Evolutionary conservation across 768 basidiomycete species (phyloP).

Genomic region (Trametes punicea): DNA sequence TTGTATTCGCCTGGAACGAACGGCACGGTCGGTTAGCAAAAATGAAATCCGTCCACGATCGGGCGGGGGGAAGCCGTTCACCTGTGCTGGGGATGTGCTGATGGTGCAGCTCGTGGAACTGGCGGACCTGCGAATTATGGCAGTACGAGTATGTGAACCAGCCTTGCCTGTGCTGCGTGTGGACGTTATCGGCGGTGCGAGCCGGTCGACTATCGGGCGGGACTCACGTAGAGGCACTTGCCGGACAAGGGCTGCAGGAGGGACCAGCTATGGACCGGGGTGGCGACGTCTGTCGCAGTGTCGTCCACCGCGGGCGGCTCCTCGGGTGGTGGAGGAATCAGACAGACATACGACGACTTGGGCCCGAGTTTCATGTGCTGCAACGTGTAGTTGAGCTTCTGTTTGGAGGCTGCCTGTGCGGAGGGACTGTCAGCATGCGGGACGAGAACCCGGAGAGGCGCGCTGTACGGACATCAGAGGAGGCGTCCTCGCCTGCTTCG

Average conservation of each 20-base stretch:
- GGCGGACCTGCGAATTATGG: constrained; percentile 91
- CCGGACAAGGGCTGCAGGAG: constrained; percentile 76
- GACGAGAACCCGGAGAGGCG: neutral
- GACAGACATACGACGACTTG: constrained; percentile 68
- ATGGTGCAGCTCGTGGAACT: constrained; percentile 83
- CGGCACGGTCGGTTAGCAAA: constrained; percentile 17
- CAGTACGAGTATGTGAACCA: constrained; percentile 99
- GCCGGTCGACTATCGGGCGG: constrained; percentile 36
- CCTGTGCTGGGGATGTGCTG: constrained; percentile 64
- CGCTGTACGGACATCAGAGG: constrained; percentile 32
- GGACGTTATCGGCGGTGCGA: constrained; percentile 29
- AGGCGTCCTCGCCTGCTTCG: constrained; percentile 45
- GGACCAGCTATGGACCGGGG: constrained; percentile 77
- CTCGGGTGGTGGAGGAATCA: constrained; percentile 65
- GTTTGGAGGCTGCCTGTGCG: constrained; percentile 24
- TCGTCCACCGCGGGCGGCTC: constrained; percentile 45
- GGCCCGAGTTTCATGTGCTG: constrained; percentile 75
- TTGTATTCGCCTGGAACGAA: constrained; percentile 57
- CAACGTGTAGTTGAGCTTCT: constrained; percentile 45
- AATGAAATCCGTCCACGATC: neutral
- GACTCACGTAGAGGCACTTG: constrained; percentile 75
- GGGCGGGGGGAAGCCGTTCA: constrained; percentile 30
- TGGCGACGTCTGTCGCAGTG: constrained; percentile 50
- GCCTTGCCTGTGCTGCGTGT: constrained; percentile 73
- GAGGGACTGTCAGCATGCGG: constrained; percentile 10